A percentile compares a stretch with the other conserved stretches of the same genome.
These are phyloP conservation scores for Aquilaria agallochum DNA, from an alignment of 441 rosid genomes.

Conservation along the genomic window DNA sequence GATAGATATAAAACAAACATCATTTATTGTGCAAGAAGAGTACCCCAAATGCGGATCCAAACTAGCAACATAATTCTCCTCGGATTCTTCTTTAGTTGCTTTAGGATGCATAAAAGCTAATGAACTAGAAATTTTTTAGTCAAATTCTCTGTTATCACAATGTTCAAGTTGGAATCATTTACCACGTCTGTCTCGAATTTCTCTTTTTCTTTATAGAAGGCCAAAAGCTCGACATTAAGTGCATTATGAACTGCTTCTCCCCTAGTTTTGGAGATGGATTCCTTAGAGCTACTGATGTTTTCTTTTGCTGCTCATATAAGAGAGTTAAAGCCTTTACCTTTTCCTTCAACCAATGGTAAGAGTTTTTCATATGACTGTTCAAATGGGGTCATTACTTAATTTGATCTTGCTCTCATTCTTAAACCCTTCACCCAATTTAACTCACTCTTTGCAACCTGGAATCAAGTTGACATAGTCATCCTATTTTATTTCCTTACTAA, in stretches of 20 bases:
- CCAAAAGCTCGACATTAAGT: slow-evolving; percentile 45
- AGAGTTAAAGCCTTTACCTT: slow-evolving; percentile 71
- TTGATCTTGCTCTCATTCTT: slow-evolving; percentile 23
- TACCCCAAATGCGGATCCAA: slow-evolving; percentile 54
- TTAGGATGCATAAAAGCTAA: slow-evolving; percentile 48
- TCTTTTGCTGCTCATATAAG: slow-evolving; percentile 79
- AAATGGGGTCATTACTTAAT: slow-evolving; percentile 31
- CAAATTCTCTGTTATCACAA: slow-evolving; percentile 43
- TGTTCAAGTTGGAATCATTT: slow-evolving; percentile 26
- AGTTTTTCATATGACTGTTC: slow-evolving; percentile 42
- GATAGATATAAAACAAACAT: neutral
- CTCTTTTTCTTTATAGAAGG: slow-evolving; percentile 36
- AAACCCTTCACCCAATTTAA: slow-evolving; percentile 24
- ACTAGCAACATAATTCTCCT: slow-evolving; percentile 60
- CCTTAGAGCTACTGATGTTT: slow-evolving; percentile 43
- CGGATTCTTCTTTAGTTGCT: slow-evolving; percentile 39
- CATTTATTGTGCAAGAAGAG: slow-evolving; percentile 43
- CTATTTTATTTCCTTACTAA: slow-evolving; percentile 25
- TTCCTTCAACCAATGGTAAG: slow-evolving; percentile 77
- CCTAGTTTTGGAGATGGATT: slow-evolving; percentile 46
- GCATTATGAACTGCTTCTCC: slow-evolving; percentile 41
- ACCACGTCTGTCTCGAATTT: slow-evolving; percentile 17
- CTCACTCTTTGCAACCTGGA: slow-evolving; percentile 41
- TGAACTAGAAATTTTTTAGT: slow-evolving; percentile 20
- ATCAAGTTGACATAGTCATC: slow-evolving; percentile 88